Conservation (phyloP, 129 eudicot genomes). For the Kitagawia praeruptora region DNA sequence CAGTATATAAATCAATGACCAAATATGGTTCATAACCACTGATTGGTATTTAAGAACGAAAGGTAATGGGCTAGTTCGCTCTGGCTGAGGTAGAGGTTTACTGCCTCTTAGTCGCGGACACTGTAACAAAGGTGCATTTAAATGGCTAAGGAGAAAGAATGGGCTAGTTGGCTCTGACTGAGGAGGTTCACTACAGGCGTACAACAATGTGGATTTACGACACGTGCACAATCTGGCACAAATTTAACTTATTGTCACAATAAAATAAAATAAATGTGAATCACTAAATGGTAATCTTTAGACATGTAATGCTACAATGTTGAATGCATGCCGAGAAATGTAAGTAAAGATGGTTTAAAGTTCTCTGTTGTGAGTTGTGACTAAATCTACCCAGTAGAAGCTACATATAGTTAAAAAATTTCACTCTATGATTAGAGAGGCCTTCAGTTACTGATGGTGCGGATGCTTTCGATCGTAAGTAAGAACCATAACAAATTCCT, state of each 20-base stretch:
- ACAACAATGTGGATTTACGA: background rate
- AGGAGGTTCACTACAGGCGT: too few species aligned
- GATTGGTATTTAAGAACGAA: too few species aligned
- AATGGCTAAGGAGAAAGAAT: background rate
- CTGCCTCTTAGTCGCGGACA: too few species aligned
- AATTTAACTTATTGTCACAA: background rate
- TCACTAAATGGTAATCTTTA: background rate
- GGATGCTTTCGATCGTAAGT: constrained; percentile 4
- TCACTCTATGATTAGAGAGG: background rate
- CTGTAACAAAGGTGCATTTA: background rate
- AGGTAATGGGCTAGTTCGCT: background rate
- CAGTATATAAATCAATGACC: too few species aligned
- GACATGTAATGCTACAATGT: background rate
- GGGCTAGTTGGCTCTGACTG: background rate
- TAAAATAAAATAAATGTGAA: background rate
- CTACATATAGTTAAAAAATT: background rate
- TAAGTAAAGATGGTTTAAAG: background rate
- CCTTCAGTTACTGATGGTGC: background rate
- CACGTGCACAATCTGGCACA: background rate
- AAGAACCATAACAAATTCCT: constrained; percentile 8
- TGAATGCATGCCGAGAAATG: background rate
- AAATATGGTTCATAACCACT: too few species aligned
- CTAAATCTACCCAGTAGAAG: background rate
- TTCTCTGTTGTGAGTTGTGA: background rate
- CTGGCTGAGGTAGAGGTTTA: too few species aligned